Evolutionary conservation across 2,329 filamentous ascomycete genomes (phyloP), one percentile per base, ranked within the genome.

Genomic region (Coleophoma cylindrospora): DNA sequence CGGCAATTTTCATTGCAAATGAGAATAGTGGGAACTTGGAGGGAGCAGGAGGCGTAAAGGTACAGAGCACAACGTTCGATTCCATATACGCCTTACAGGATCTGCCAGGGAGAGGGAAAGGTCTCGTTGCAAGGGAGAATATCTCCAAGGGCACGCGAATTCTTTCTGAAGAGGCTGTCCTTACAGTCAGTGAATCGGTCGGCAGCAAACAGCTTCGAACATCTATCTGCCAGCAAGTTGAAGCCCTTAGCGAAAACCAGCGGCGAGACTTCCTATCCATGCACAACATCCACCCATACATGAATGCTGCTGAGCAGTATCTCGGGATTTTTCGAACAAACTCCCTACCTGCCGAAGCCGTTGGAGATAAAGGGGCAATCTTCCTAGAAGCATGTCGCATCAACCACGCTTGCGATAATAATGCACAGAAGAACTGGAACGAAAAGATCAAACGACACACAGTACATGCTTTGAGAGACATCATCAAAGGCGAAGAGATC

Each of bases 81-180:
- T 34, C 19, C 14, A 57, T 62, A 3, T 64, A 59, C 48, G 48
- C 47, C 17, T 45, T 60, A 19, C 45, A 58, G 32, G 49, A 55
- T 34, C 49, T 67, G 2, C 57, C 59, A 14, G 67, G 63, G 15
- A 70, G 68, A 59, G 70, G 72, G 2, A 66, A 66, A 63, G 69
- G 70, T 8, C 61, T 75, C 7, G 52, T 74, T 44, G 70, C 71
- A 10, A 62, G 38, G 7, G 45, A 52, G 19, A 54, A 65, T 43
- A 71, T 74, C 50, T 49, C 60, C 3, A 67, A 58, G 50, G 70
- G 70, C 40, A 71, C 66, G 9, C 60, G 66, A 22, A 68, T 74
- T 48, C 54, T 74, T 32, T 65, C 57, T 15, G 71, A 74, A 59
- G 50, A 59, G 5, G 65, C 70, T 3, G 57, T 73, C 38, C 58